Percentiles rank a stretch among this genome's conserved stretches.
Evolutionary conservation across 805 yeast species (phyloP).

Genomic region (Saccharomycopsis sp.): DNA sequence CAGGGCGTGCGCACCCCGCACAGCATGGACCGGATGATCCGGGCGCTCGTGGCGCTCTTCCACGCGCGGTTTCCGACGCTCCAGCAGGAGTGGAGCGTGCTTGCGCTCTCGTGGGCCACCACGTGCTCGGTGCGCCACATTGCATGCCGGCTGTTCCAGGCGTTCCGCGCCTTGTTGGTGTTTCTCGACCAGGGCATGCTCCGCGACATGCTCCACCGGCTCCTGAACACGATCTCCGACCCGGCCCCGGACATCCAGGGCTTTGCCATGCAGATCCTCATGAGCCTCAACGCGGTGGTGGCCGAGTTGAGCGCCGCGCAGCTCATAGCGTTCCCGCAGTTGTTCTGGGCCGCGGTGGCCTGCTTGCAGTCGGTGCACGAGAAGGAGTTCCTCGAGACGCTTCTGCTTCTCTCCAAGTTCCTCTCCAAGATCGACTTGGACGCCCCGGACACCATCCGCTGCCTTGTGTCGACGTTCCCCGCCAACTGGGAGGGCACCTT

Average conservation of each 20-base stretch:
- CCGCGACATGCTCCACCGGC: slow-evolving; percentile 86
- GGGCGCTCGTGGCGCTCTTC: slow-evolving; percentile 56
- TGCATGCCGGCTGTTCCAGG: slow-evolving; percentile 94
- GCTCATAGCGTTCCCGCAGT: slow-evolving; percentile 80
- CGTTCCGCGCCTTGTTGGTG: slow-evolving; percentile 77
- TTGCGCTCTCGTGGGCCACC: slow-evolving; percentile 89
- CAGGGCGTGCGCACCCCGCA: slow-evolving; percentile 80
- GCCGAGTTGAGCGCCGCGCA: slow-evolving; percentile 77
- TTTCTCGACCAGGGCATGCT: slow-evolving; percentile 83
- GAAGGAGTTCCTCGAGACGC: slow-evolving; percentile 82
- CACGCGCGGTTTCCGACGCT: slow-evolving; percentile 40
- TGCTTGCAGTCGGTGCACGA: slow-evolving; percentile 86
- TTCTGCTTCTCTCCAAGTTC: slow-evolving; percentile 75
- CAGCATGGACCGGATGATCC: slow-evolving; percentile 69
- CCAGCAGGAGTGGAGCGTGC: slow-evolving; percentile 79
- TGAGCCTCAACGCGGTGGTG: slow-evolving; percentile 90
- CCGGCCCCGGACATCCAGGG: slow-evolving; percentile 88
- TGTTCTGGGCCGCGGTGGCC: slow-evolving; percentile 94
- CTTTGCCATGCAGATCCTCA: slow-evolving; percentile 91
- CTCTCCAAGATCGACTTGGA: slow-evolving; percentile 82
- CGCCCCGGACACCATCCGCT: slow-evolving; percentile 76
- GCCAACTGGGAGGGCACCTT: slow-evolving; percentile 93
- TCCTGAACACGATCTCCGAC: slow-evolving; percentile 90
- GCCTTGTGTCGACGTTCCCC: slow-evolving; percentile 82
- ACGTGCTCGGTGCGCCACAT: slow-evolving; percentile 95